Evolutionary conservation across 768 basidiomycete genomes (phyloP).

Genomic region (Mycena leptocephala): DNA sequence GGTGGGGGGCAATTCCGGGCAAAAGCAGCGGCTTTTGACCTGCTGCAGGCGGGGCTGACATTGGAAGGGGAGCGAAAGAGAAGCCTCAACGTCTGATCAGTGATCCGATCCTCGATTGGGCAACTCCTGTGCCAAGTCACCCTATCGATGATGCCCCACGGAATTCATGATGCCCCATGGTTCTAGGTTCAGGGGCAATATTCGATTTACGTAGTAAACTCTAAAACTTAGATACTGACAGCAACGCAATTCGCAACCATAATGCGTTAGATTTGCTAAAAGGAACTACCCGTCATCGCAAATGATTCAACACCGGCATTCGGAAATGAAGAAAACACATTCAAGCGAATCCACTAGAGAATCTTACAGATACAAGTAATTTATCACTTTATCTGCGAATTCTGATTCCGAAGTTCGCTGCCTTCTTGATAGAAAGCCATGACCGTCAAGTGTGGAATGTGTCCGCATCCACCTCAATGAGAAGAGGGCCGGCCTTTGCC

Average conservation of each 20-base stretch:
- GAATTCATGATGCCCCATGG: not conserved
- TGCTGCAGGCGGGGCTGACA: slow-evolving; percentile 11
- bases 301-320: too few species aligned
- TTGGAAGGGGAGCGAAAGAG: slow-evolving; percentile 3
- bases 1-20: slow-evolving; percentile 6
- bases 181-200: not conserved
- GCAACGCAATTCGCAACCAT: not conserved
- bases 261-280: not conserved
- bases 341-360: too few species aligned
- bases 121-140: slow-evolving; percentile 9
- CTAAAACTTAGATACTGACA: not conserved
- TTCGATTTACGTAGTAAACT: slow-evolving; percentile 2
- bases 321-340: too few species aligned
- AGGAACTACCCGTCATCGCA: too few species aligned
- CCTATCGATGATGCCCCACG: not conserved
- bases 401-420: too few species aligned
- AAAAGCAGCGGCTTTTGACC: slow-evolving; percentile 12
- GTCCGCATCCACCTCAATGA: too few species aligned
- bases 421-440: too few species aligned
- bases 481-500: not conserved
- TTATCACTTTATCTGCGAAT: too few species aligned
- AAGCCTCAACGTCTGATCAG: slow-evolving; percentile 4
- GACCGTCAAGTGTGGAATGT: too few species aligned
- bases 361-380: too few species aligned
- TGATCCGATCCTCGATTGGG: slow-evolving; percentile 7